Conservation (phyloP, 176 grass and related monocot species). For the Pontederia paniculata region DNA sequence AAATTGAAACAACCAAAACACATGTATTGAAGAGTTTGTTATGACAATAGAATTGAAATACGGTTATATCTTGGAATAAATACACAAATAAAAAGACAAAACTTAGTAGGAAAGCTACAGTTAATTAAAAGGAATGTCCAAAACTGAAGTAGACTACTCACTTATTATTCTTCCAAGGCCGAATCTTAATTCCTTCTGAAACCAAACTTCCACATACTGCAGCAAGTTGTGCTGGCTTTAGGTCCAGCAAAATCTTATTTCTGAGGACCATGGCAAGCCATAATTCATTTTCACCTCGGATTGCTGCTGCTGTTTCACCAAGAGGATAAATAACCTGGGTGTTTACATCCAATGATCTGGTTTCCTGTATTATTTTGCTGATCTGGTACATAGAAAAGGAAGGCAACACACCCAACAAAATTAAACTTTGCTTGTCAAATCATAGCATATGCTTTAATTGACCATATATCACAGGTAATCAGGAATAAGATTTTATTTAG, state of each 20-base stretch:
- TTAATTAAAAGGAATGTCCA: neutral
- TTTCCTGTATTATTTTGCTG: slow-evolving; percentile 93
- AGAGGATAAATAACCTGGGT: slow-evolving; percentile 85
- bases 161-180: slow-evolving; percentile 83
- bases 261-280: slow-evolving; percentile 92
- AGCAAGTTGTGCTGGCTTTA: slow-evolving; percentile 87
- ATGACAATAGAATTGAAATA: too few relatives aligned
- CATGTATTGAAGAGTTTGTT: too few relatives aligned
- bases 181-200: slow-evolving; percentile 94
- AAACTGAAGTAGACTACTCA: slow-evolving; percentile 18
- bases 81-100: too few relatives aligned
- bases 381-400: slow-evolving; percentile 46
- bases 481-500: too few relatives aligned
- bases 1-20: too few relatives aligned
- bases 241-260: slow-evolving; percentile 78
- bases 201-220: slow-evolving; percentile 97
- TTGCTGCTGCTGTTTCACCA: slow-evolving; percentile 83
- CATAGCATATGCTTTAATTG: too few relatives aligned
- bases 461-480: too few relatives aligned
- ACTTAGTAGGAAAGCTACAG: neutral
- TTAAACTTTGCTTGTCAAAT: too few relatives aligned
- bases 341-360: slow-evolving; percentile 81
- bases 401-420: neutral
- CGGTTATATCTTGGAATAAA: too few relatives aligned
- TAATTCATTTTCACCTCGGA: slow-evolving; percentile 91